phyloP scores from a whole-genome alignment of 441 rosid genomes.

The Erodium moschatum region DNA sequence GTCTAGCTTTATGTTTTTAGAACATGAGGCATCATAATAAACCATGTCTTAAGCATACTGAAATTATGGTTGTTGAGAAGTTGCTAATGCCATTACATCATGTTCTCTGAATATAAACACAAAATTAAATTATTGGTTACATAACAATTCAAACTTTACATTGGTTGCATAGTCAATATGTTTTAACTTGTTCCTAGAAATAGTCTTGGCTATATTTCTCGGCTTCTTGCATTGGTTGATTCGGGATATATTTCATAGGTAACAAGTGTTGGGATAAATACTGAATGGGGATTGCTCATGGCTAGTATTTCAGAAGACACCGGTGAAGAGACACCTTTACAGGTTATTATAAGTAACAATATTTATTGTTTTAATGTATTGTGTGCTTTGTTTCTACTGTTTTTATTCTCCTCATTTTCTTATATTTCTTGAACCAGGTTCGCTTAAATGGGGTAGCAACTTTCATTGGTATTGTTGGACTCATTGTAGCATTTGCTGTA shows the following conservation, averaged over 20 bases:
- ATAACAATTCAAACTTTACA: neutral
- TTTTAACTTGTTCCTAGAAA: neutral
- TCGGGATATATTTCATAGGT: slow-evolving; percentile 36
- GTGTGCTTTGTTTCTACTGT: neutral
- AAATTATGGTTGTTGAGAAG: neutral
- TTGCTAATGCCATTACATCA: neutral
- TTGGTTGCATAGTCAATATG: neutral
- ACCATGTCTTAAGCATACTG: neutral
- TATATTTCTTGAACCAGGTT: slow-evolving; percentile 36
- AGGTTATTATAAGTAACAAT: slow-evolving; percentile 34
- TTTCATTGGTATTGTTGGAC: slow-evolving; percentile 83
- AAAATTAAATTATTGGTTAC: neutral
- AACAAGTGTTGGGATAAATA: slow-evolving; percentile 81
- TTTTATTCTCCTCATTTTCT: neutral
- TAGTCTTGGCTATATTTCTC: neutral
- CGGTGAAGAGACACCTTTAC: slow-evolving; percentile 98
- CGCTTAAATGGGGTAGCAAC: slow-evolving; percentile 95
- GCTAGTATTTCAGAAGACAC: slow-evolving; percentile 90
- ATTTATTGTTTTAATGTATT: neutral
- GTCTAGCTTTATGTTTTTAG: neutral
- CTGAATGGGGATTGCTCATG: slow-evolving; percentile 97
- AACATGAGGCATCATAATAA: no score
- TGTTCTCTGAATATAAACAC: neutral
- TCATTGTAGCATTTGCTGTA: slow-evolving; percentile 70
- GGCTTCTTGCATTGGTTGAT: neutral